Evolutionary conservation across 2,329 filamentous ascomycete species (phyloP).

Genomic region (Davidsoniella virescens): DNA sequence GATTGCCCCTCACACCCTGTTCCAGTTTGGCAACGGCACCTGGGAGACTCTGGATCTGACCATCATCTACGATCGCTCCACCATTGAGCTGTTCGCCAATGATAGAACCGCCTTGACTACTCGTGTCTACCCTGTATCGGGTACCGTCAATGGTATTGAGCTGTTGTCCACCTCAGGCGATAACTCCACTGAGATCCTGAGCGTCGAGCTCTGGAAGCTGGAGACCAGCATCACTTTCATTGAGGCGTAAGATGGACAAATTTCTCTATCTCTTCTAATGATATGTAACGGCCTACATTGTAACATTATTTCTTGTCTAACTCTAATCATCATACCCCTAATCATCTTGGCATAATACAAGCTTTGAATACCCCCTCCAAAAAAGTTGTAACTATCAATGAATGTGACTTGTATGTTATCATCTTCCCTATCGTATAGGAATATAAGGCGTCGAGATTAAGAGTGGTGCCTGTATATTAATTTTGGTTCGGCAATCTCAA

Average conservation of each 20-base stretch:
- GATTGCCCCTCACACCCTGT: constrained; percentile 12
- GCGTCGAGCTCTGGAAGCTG: constrained; percentile 9
- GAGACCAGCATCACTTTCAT: constrained; percentile 4
- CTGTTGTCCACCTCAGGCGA: constrained; percentile 13
- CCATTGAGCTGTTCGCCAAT: constrained; percentile 16
- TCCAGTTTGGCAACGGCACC: constrained; percentile 4
- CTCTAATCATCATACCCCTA: too few species aligned
- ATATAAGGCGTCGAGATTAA: too few species aligned
- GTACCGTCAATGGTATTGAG: constrained; percentile 12
- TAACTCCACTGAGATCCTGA: constrained; percentile 3
- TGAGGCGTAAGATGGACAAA: not conserved
- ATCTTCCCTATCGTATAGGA: too few species aligned
- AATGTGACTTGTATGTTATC: too few species aligned
- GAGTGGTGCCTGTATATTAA: too few species aligned
- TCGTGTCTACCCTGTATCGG: constrained; percentile 15
- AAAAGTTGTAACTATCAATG: too few species aligned
- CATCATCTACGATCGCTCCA: constrained; percentile 15
- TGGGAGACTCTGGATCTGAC: constrained; percentile 15
- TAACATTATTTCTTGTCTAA: too few species aligned
- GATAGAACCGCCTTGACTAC: constrained; percentile 16
- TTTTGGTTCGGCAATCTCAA: too few species aligned
- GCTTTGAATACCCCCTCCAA: too few species aligned
- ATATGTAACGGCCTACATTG: too few species aligned
- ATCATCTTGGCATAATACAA: too few species aligned
- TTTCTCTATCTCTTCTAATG: not conserved